Evolutionary conservation across 768 basidiomycete genomes (phyloP).

Genomic region (Albatrellus ellisii): DNA sequence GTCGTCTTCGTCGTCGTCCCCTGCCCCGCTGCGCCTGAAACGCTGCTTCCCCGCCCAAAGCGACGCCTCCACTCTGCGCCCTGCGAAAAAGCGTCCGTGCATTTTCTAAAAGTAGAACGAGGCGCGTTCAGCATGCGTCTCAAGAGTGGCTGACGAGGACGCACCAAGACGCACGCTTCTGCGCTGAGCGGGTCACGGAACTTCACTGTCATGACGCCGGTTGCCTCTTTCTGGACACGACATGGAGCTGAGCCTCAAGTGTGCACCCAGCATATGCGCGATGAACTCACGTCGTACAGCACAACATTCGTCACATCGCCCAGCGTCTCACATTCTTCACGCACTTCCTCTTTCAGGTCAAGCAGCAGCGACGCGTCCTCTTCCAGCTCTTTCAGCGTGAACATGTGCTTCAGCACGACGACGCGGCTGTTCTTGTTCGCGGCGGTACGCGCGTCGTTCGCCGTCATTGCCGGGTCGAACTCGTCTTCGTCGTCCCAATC

Average conservation of each 20-base stretch:
- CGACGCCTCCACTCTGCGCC: slow-evolving; percentile 68
- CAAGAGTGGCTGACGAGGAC: slow-evolving; percentile 17
- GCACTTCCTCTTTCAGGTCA: slow-evolving; percentile 92
- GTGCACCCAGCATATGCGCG: slow-evolving; percentile 1
- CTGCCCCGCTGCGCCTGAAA: slow-evolving; percentile 63
- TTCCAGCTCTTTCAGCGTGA: slow-evolving; percentile 73
- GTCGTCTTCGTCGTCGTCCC: slow-evolving; percentile 58
- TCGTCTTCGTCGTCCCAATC: slow-evolving; percentile 96
- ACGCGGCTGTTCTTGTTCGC: slow-evolving; percentile 55
- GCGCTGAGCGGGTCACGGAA: slow-evolving; percentile 90
- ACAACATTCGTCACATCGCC: slow-evolving; percentile 96
- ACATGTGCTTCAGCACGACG: slow-evolving; percentile 94
- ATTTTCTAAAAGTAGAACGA: slow-evolving; percentile 59
- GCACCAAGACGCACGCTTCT: slow-evolving; percentile 78
- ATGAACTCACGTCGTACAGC: slow-evolving; percentile 74
- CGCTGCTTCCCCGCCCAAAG: slow-evolving; percentile 73
- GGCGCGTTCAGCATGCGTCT: neutral
- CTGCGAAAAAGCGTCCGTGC: slow-evolving; percentile 86
- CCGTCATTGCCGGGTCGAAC: slow-evolving; percentile 59
- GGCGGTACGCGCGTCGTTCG: slow-evolving; percentile 33
- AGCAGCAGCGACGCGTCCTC: slow-evolving; percentile 77
- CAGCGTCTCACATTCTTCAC: slow-evolving; percentile 80
- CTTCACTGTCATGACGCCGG: slow-evolving; percentile 93
- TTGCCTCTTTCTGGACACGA: slow-evolving; percentile 62
- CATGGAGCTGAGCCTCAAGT: neutral